phyloP scores from a whole-genome alignment of 352 stramenopile genomes.

The Phytopythium boreale region DNA sequence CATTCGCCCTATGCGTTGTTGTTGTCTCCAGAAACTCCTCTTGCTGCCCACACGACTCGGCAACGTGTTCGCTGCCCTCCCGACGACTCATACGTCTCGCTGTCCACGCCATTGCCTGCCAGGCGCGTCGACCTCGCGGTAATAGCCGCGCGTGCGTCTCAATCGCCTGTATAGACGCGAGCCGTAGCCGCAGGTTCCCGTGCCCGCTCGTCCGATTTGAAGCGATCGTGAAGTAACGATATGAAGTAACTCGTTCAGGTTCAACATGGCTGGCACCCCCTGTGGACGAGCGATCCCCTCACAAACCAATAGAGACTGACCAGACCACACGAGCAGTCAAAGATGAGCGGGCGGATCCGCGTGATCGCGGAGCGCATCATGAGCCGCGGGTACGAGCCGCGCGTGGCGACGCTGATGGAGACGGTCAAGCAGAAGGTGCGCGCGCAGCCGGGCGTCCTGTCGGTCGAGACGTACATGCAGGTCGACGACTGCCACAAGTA shows the following conservation, averaged over 20 bases:
- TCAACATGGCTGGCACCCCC: background rate
- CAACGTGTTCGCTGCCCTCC: too few relatives aligned
- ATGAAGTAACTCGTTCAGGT: background rate
- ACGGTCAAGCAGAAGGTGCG: conserved; percentile 80
- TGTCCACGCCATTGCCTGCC: too few relatives aligned
- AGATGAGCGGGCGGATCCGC: conserved; percentile 45
- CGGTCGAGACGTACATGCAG: conserved; percentile 75
- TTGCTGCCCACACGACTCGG: too few relatives aligned
- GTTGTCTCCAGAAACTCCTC: too few relatives aligned
- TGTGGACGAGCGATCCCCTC: too few relatives aligned
- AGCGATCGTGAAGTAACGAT: background rate
- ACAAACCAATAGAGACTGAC: background rate
- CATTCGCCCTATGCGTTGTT: too few relatives aligned
- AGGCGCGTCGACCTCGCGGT: too few relatives aligned
- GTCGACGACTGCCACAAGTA: conserved; percentile 84
- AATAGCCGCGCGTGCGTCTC: too few relatives aligned
- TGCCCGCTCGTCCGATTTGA: too few relatives aligned
- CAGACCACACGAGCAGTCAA: background rate
- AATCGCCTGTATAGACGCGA: too few relatives aligned
- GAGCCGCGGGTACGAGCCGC: conserved; percentile 83
- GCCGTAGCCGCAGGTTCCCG: background rate
- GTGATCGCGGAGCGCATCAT: conserved; percentile 88
- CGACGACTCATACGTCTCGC: too few relatives aligned
- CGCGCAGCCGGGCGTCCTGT: conserved; percentile 67
- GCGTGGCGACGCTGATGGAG: conserved; percentile 84